Evolutionary conservation across 495 filamentous ascomycete genomes (phyloP).

Genomic region (Tuber magnatum): DNA sequence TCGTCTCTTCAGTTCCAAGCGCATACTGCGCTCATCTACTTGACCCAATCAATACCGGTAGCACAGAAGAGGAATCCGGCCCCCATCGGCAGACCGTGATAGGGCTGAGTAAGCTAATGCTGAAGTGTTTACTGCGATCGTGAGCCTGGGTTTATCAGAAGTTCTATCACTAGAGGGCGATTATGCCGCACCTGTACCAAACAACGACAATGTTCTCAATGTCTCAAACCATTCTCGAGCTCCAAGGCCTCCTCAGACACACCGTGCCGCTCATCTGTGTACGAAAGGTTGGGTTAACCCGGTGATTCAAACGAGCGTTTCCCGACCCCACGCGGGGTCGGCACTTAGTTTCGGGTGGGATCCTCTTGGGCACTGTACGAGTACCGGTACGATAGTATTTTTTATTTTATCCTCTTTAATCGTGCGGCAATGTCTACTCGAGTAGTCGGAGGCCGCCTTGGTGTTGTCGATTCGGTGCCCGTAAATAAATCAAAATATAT

Average conservation of each 20-base stretch:
- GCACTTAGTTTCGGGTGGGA: neutral
- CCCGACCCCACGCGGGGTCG: neutral
- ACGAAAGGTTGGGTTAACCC: neutral
- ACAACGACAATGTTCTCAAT: neutral
- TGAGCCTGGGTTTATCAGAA: no score
- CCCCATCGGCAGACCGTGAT: neutral
- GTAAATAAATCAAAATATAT: no score
- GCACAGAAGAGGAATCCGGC: neutral
- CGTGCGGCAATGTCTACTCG: neutral
- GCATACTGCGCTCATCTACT: neutral
- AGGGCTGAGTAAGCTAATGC: neutral
- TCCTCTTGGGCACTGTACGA: neutral
- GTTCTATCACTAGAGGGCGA: neutral
- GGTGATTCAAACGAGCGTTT: neutral
- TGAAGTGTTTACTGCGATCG: neutral
- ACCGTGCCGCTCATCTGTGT: neutral
- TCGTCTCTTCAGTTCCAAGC: neutral
- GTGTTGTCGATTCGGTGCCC: neutral
- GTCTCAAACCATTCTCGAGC: neutral
- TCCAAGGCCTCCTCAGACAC: neutral
- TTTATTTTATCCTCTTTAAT: neutral
- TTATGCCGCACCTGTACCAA: neutral
- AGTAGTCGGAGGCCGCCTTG: neutral
- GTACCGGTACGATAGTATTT: neutral
- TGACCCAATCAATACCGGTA: neutral